A percentile compares a stretch with the other conserved stretches of the same genome.
phyloP scores from a whole-genome alignment of 495 filamentous ascomycete genomes.

The Evansstolkia leycettana region DNA sequence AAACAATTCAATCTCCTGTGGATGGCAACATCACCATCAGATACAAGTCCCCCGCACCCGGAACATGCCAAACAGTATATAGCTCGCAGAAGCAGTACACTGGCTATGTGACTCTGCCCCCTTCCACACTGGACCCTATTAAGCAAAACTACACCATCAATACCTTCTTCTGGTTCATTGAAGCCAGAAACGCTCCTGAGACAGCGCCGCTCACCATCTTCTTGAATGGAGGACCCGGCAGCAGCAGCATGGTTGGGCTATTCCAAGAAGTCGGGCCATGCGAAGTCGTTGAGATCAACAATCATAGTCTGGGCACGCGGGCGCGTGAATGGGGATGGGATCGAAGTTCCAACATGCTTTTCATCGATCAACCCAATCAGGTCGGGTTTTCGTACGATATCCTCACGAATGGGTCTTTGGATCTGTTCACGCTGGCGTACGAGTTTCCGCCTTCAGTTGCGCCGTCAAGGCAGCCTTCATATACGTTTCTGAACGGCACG shows the following conservation, averaged over 20 bases:
- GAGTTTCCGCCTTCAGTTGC: too few species aligned
- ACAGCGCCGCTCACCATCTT: constrained; percentile 40
- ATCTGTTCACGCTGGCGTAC: constrained; percentile 27
- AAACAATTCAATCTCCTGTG: too few species aligned
- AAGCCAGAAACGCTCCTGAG: constrained; percentile 33
- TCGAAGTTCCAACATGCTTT: constrained; percentile 53
- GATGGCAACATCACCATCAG: too few species aligned
- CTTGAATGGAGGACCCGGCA: constrained; percentile 44
- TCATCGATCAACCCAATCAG: constrained; percentile 56
- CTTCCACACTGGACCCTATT: too few species aligned
- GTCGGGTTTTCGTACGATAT: constrained; percentile 47
- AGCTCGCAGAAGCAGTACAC: too few species aligned
- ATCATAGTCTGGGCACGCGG: too few species aligned
- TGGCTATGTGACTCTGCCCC: too few species aligned
- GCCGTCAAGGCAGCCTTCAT: too few species aligned
- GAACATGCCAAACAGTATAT: too few species aligned
- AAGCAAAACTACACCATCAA: constrained; percentile 3
- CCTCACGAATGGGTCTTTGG: constrained; percentile 27
- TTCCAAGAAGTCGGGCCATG: constrained; percentile 35
- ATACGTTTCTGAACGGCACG: too few species aligned
- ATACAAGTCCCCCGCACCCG: too few species aligned
- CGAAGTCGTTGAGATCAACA: too few species aligned
- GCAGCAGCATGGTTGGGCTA: constrained; percentile 55
- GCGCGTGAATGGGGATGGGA: constrained; percentile 37
- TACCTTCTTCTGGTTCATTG: constrained; percentile 42